These are phyloP conservation scores for Elsinoe ampelina DNA, from an alignment of 2,329 filamentous ascomycete genomes.

Conservation along the genomic window DNA sequence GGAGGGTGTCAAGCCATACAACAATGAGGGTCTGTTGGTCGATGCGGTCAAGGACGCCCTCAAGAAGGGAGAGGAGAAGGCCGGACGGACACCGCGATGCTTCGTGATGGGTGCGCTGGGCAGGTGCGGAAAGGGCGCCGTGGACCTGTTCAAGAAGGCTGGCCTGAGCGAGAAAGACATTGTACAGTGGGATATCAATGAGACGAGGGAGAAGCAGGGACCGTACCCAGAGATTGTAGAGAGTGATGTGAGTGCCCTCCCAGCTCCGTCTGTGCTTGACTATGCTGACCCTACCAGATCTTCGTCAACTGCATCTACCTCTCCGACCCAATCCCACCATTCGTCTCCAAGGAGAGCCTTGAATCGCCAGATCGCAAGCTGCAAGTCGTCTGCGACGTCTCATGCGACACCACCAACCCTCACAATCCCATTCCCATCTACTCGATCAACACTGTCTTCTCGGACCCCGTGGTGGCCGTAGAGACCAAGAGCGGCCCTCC, in stretches of 20 bases:
- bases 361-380: conserved; percentile 60
- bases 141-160: conserved; percentile 66
- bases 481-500: conserved; percentile 49
- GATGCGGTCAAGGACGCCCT: conserved; percentile 64
- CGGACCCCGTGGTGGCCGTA: conserved; percentile 74
- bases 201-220: conserved; percentile 57
- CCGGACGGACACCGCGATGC: conserved; percentile 59
- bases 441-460: conserved; percentile 74
- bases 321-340: conserved; percentile 65
- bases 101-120: conserved; percentile 73
- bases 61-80: conserved; percentile 55
- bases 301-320: conserved; percentile 85
- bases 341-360: conserved; percentile 64
- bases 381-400: conserved; percentile 61
- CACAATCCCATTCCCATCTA: conserved; percentile 74
- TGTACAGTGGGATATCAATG: conserved; percentile 65
- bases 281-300: conserved; percentile 56
- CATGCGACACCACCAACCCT: conserved; percentile 63
- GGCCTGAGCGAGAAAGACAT: conserved; percentile 64
- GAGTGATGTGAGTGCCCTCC: conserved; percentile 28
- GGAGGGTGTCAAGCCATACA: conserved; percentile 57
- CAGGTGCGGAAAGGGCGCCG: conserved; percentile 75
- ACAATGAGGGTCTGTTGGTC: conserved; percentile 66
- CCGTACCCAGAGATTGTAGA: conserved; percentile 30
- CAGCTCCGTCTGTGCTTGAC: conserved; percentile 43